Evolutionary conservation across 768 basidiomycete genomes (phyloP).

Genomic region (Nidularia sp.): DNA sequence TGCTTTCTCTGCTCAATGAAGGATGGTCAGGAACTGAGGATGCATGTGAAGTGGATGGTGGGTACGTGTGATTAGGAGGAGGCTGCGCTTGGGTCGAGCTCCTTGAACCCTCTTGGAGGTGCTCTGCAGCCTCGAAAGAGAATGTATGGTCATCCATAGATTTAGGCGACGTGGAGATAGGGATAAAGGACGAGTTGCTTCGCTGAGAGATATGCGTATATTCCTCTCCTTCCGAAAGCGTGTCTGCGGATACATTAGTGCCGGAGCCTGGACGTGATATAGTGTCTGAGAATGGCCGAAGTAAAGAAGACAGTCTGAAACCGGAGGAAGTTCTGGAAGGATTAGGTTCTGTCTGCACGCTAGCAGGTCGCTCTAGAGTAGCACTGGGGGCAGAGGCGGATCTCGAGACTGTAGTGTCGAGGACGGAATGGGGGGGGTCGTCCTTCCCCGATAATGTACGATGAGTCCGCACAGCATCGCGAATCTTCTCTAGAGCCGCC

Average conservation of each 20-base stretch:
- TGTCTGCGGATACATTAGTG: slow-evolving; percentile 18
- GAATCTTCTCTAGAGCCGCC: slow-evolving; percentile 75
- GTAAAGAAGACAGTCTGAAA: slow-evolving; percentile 62
- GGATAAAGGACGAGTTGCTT: slow-evolving; percentile 55
- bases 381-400: slow-evolving; percentile 11
- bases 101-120: background rate
- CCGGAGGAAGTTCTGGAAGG: slow-evolving; percentile 33
- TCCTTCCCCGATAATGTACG: slow-evolving; percentile 30
- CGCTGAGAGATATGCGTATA: slow-evolving; percentile 70
- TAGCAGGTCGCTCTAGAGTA: slow-evolving; percentile 37
- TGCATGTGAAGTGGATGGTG: slow-evolving; percentile 60
- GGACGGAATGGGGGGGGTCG: slow-evolving; percentile 30
- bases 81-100: slow-evolving; percentile 13
- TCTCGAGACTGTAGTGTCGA: slow-evolving; percentile 59
- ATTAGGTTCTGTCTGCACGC: slow-evolving; percentile 26
- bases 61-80: slow-evolving; percentile 67
- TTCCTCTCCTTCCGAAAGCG: slow-evolving; percentile 45
- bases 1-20: slow-evolving; percentile 44
- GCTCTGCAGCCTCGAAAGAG: background rate
- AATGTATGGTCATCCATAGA: slow-evolving; percentile 2
- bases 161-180: slow-evolving; percentile 46
- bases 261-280: slow-evolving; percentile 19
- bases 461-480: slow-evolving; percentile 63
- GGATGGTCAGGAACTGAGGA: slow-evolving; percentile 41
- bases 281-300: slow-evolving; percentile 65